A percentile compares a stretch with the other conserved stretches of the same genome.
phyloP scores from a whole-genome alignment of 2,329 filamentous ascomycete species.

The Lasiodiplodia hormozganensis region DNA sequence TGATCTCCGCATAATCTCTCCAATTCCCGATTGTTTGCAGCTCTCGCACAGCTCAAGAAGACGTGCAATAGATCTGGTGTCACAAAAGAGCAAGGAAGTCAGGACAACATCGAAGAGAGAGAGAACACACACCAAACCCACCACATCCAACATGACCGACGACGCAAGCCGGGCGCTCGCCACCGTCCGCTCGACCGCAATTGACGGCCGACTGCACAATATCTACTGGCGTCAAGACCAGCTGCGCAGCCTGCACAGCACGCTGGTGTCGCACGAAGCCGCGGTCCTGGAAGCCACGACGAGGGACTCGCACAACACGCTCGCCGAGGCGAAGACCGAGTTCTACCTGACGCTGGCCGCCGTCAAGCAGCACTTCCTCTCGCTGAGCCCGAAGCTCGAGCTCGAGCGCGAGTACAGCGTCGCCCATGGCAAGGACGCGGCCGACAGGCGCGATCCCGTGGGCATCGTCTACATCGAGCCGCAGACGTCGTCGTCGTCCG shows the following conservation, averaged over 20 bases:
- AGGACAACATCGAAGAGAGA: not conserved
- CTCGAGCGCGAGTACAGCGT: slow-evolving; percentile 53
- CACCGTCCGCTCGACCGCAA: slow-evolving; percentile 49
- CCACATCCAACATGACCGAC: slow-evolving; percentile 30
- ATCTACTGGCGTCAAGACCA: slow-evolving; percentile 56
- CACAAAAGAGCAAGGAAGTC: not conserved
- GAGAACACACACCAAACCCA: not conserved
- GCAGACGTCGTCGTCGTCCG: slow-evolving; percentile 31
- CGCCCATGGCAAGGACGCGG: slow-evolving; percentile 49
- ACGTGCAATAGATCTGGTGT: not conserved
- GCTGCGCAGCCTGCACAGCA: slow-evolving; percentile 52
- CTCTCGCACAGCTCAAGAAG: not conserved
- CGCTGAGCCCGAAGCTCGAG: slow-evolving; percentile 48
- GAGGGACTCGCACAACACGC: slow-evolving; percentile 46
- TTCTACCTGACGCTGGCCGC: slow-evolving; percentile 49
- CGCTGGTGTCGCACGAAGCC: slow-evolving; percentile 44
- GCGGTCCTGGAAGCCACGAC: slow-evolving; percentile 50
- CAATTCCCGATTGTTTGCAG: not conserved
- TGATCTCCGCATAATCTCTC: not conserved
- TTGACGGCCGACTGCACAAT: slow-evolving; percentile 55
- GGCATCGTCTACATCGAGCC: slow-evolving; percentile 59
- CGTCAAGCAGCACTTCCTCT: slow-evolving; percentile 49
- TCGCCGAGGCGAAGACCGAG: slow-evolving; percentile 51
- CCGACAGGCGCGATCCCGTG: slow-evolving; percentile 41
- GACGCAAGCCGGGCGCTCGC: slow-evolving; percentile 39